Base-by-base conservation (phyloP, 768 basidiomycete genomes). In the Polyporus arcularius region DNA sequence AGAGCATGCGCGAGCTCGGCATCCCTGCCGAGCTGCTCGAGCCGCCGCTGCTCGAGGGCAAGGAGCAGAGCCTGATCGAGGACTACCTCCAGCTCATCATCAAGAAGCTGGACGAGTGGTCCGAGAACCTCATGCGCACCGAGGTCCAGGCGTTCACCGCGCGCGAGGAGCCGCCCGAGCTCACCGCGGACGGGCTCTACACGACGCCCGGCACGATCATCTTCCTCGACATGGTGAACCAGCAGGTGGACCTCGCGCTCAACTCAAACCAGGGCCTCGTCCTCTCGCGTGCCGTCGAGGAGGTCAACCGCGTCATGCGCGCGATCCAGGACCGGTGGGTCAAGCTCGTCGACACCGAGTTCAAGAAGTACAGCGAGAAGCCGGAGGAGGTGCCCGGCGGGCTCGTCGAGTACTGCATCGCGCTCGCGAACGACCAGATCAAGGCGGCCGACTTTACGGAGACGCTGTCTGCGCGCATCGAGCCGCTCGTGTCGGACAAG, bases 161-260 rank as follows among this genome's bases (percentile, higher is more conserved):
- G 52, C 85, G 97, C 18, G 83, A 86, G 38, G 86, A 90, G 66
- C 92, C 93, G 28, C 96, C 95, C 3, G 96, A 98, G 74, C 75
- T 90, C 48, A 92, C 95, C 69, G 85, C 85, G 56, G 94, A 98
- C 60, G 94, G 93, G 14, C 79, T 90, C 63, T 98, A 98, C 71
- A 92, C 92, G 18, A 90, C 88, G 61, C 92, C 97, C 71, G 75
- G 96, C 45, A 89, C 96, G 16, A 86, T 96, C 53, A 97, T 98
- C 68, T 80, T 99, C 62, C 98, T 98, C 82, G 92, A 97, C 75
- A 95, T 98, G 90, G 89, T 98, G 67, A 98, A 96, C 74, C 94
- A 96, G 74, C 96, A 98, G 74, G 83, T 94, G 59, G 96, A 98
- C 70, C 82, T 94, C 15, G 96, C 96, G 9, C 89, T 90, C 64